Percentiles rank a stretch among this genome's conserved stretches.
Evolutionary conservation across 2,329 filamentous ascomycete species (phyloP).

Genomic region (Penicillium brasilianum): DNA sequence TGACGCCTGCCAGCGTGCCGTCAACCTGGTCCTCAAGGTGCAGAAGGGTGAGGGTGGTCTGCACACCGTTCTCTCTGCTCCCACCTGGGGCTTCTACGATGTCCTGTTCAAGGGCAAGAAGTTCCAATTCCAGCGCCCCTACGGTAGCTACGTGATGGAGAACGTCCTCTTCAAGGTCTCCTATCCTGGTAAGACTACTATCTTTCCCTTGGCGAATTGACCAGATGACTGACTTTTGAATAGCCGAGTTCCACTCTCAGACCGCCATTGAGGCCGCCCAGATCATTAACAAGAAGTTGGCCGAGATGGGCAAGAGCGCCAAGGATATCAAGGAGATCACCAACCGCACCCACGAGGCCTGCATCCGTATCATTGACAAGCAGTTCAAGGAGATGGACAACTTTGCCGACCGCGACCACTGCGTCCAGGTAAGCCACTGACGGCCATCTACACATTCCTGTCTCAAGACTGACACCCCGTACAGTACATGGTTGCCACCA

Average conservation of each 20-base stretch:
- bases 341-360: slow-evolving; percentile 97
- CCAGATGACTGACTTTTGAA: slow-evolving; percentile 10
- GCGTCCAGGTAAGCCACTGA: slow-evolving; percentile 71
- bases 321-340: slow-evolving; percentile 91
- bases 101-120: slow-evolving; percentile 95
- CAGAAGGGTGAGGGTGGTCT: slow-evolving; percentile 89
- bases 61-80: slow-evolving; percentile 89
- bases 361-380: slow-evolving; percentile 99
- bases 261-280: slow-evolving; percentile 95
- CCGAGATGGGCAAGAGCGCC: slow-evolving; percentile 83
- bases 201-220: neutral
- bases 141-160: slow-evolving; percentile 99
- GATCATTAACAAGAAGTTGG: slow-evolving; percentile 82
- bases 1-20: slow-evolving; percentile 94
- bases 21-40: slow-evolving; percentile 89
- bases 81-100: slow-evolving; percentile 98
- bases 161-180: slow-evolving; percentile 99
- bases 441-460: neutral
- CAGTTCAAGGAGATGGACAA: slow-evolving; percentile 99
- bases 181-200: slow-evolving; percentile 79
- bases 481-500: slow-evolving; percentile 92
- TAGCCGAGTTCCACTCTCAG: slow-evolving; percentile 96
- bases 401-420: slow-evolving; percentile 99
- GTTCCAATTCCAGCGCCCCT: slow-evolving; percentile 94
- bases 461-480: neutral